Conservation (phyloP, 768 basidiomycete species). For the Phylloporus arenicola region DNA sequence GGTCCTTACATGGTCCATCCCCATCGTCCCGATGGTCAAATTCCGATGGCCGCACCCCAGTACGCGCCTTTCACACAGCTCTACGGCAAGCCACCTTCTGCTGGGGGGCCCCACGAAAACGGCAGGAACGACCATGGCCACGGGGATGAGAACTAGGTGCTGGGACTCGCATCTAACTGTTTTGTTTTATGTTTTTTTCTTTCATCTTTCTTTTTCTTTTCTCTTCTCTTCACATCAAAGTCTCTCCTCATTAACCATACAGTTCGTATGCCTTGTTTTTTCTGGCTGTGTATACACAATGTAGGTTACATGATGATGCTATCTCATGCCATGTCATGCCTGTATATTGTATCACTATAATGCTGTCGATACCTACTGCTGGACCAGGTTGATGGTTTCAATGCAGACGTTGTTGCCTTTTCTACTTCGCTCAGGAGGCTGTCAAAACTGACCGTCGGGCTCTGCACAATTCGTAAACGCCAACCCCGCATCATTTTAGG, state of each 20-base stretch:
- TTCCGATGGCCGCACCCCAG: constrained; percentile 30
- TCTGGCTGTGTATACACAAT: constrained; percentile 21
- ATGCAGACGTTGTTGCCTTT: constrained; percentile 21
- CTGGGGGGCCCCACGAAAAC: constrained; percentile 27
- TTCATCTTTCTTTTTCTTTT: constrained; percentile 10
- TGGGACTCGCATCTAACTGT: constrained; percentile 13
- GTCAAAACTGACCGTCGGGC: not conserved
- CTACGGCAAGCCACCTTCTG: constrained; percentile 37
- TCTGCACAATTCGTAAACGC: constrained; percentile 8
- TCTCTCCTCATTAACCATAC: constrained; percentile 10
- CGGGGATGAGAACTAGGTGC: constrained; percentile 29
- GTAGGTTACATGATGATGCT: constrained; percentile 24
- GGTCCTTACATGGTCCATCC: constrained; percentile 45
- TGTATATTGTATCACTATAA: constrained; percentile 28
- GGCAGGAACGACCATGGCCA: constrained; percentile 27
- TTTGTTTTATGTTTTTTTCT: not conserved
- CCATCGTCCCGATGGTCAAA: constrained; percentile 38
- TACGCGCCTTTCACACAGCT: constrained; percentile 37
- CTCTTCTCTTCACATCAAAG: constrained; percentile 2
- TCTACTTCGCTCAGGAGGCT: not conserved
- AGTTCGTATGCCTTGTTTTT: constrained; percentile 14
- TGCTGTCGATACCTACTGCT: constrained; percentile 27
- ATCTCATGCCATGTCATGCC: constrained; percentile 10
- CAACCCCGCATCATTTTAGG: constrained; percentile 22
- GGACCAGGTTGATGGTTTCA: constrained; percentile 15